A percentile compares a stretch with the other conserved stretches of the same genome.
Conservation (phyloP, 768 basidiomycete genomes). For the Strobilomyces confusus region DNA sequence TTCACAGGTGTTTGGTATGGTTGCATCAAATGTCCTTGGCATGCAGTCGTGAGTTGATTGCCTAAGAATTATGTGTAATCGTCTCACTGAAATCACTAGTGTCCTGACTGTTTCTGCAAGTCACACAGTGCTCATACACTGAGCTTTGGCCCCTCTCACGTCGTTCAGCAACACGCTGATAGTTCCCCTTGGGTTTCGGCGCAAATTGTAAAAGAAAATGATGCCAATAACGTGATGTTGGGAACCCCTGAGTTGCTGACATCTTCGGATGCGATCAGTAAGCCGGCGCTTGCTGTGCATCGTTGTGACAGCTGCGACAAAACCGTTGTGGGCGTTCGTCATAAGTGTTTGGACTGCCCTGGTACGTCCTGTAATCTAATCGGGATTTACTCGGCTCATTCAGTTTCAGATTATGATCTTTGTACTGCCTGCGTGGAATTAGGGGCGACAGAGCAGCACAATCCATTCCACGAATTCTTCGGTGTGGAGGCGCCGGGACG, state of each 20-base stretch:
- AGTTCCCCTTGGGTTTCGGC: neutral
- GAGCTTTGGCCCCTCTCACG: slow-evolving; percentile 31
- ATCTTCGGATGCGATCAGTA: neutral
- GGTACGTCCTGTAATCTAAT: slow-evolving; percentile 36
- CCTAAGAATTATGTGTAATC: neutral
- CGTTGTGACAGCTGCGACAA: slow-evolving; percentile 60
- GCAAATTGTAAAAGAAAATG: neutral
- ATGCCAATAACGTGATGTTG: neutral
- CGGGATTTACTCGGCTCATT: neutral
- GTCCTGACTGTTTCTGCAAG: slow-evolving; percentile 26
- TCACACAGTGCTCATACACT: slow-evolving; percentile 25
- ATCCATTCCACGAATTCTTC: slow-evolving; percentile 67
- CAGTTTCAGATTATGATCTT: slow-evolving; percentile 60
- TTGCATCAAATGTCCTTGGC: slow-evolving; percentile 31
- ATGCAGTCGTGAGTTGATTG: slow-evolving; percentile 24
- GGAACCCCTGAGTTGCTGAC: neutral
- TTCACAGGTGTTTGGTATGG: slow-evolving; percentile 29
- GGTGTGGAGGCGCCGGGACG: slow-evolving; percentile 63
- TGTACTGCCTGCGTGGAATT: slow-evolving; percentile 54
- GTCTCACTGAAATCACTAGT: slow-evolving; percentile 18
- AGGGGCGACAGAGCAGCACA: slow-evolving; percentile 50
- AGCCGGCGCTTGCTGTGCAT: slow-evolving; percentile 39
- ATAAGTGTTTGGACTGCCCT: slow-evolving; percentile 78
- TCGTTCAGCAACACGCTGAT: slow-evolving; percentile 20
- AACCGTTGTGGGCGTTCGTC: slow-evolving; percentile 59